Base-by-base conservation (phyloP, 768 basidiomycete species). In the Leccinum ochraceum region DNA sequence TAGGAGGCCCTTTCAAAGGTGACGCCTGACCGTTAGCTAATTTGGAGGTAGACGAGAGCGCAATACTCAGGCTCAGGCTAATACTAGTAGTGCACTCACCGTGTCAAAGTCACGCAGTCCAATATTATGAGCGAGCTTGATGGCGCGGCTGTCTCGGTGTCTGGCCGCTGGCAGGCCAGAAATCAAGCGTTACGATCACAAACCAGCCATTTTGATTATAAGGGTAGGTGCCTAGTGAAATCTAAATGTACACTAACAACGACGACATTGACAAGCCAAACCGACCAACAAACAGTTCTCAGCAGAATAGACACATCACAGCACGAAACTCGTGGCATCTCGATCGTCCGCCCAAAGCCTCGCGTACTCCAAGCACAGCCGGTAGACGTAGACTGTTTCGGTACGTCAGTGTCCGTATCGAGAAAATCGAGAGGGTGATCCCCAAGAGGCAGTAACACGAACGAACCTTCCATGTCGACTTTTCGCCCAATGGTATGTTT, bases 401-500 rank as follows among this genome's bases (percentile, higher is more conserved):
- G 22, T 24, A 37, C 2, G 34, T 64, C 34, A 59, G 53, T 6
- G 1, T 4, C 9, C 22, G 2, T 10, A 22, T 24, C 16, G 5
- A 57, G 53, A 37, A 13, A 22, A 28, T 7, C 9, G n/a, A 44
- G 10, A 24, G 30, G 6, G 9, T 16, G 20, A 17, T 24, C 5
- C n/a, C n/a, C 24, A 26, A 36, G 37, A 17, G 8, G 48, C 20
- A 56, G 54, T 34, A 20, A 2, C 42, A 13, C 26, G 8, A 22
- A 77, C 86, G 63, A 62, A 93, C 94, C 89, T 83, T 98, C 93
- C 91, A 97, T 94, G 76, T 98, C 96, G 58, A 88, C 80, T 58
- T 83, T 86, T 54, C 96, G 76, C 24, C 24, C 24, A 24, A 24
- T 24, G 3, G 3, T 90, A 67, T 85, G 83, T 74, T 90, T 94